These are phyloP conservation scores for Colletotrichum endophyticum DNA, from an alignment of 2,329 filamentous ascomycete species.

Conservation along the genomic window DNA sequence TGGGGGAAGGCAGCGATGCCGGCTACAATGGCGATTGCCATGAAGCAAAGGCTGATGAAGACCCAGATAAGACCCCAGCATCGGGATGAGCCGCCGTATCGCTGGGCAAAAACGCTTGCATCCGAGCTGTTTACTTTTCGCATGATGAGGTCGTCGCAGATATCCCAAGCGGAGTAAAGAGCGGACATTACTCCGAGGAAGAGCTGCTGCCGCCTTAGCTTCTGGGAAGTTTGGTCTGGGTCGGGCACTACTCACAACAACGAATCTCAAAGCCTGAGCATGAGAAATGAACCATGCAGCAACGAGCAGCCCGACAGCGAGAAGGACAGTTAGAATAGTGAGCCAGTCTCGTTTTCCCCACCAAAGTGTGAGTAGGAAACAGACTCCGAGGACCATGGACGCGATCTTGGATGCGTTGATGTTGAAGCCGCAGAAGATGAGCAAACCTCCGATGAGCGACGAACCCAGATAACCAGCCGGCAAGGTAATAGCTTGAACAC, in stretches of 20 bases:
- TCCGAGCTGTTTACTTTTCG: constrained; percentile 83
- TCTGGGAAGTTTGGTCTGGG: background rate
- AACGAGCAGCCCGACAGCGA: constrained; percentile 73
- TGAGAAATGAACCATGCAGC: constrained; percentile 83
- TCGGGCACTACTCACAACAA: constrained; percentile 56
- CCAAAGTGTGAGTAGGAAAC: constrained; percentile 81
- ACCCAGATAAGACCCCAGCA: constrained; percentile 85
- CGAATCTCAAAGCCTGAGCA: constrained; percentile 74
- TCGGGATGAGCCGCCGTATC: constrained; percentile 79
- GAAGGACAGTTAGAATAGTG: constrained; percentile 72
- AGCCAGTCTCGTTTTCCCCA: constrained; percentile 83
- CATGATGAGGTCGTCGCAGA: constrained; percentile 81
- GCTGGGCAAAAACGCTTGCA: constrained; percentile 78
- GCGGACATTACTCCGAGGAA: constrained; percentile 86
- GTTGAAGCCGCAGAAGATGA: constrained; percentile 82
- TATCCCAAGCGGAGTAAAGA: constrained; percentile 84
- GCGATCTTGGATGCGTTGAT: constrained; percentile 83
- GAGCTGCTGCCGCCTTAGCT: constrained; percentile 45
- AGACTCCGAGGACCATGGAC: constrained; percentile 73
- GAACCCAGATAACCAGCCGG: constrained; percentile 82
- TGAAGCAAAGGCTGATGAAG: constrained; percentile 72
- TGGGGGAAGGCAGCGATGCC: constrained; percentile 79
- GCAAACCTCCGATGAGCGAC: constrained; percentile 75
- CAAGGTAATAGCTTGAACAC: constrained; percentile 64
- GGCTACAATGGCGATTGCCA: constrained; percentile 76